Evolutionary conservation across 768 basidiomycete genomes (phyloP).

Genomic region (Megacollybia marginata): DNA sequence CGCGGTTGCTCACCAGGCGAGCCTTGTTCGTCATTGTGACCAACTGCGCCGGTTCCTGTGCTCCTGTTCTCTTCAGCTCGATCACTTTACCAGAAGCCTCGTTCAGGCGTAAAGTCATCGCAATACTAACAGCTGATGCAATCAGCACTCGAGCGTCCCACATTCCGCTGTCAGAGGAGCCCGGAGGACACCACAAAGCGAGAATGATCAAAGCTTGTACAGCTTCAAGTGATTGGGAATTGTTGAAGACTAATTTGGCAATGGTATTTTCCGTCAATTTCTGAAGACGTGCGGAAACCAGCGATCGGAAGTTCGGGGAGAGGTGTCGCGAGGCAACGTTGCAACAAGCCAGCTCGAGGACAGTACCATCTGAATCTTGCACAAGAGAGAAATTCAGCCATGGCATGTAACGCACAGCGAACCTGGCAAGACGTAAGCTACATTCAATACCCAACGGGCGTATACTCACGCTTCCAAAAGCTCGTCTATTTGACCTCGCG

Average conservation of each 20-base stretch:
- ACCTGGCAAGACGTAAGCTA: conserved; percentile 18
- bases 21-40: conserved; percentile 26
- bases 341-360: conserved; percentile 33
- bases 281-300: conserved; percentile 26
- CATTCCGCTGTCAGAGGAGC: conserved; percentile 11
- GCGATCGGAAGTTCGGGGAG: conserved; percentile 21
- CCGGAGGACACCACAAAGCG: conserved; percentile 33
- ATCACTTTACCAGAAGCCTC: conserved; percentile 24
- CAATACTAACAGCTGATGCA: conserved; percentile 35
- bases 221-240: conserved; percentile 25
- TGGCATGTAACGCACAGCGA: conserved; percentile 30
- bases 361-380: conserved; percentile 16
- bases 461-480: conserved; percentile 23
- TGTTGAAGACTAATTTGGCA: conserved; percentile 30
- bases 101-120: conserved; percentile 31
- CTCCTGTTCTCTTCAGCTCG: conserved; percentile 3
- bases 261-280: conserved; percentile 29
- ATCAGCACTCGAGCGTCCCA: conserved; percentile 27
- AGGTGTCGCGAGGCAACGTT: conserved; percentile 32
- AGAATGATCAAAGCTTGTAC: conserved; percentile 31
- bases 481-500: conserved; percentile 21
- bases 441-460: background rate
- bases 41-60: conserved; percentile 14
- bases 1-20: conserved; percentile 22
- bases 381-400: conserved; percentile 33